Evolutionary conservation across 495 filamentous ascomycete genomes (phyloP), one percentile per base, ranked within the genome.

Genomic region (Penicillium turbatum): DNA sequence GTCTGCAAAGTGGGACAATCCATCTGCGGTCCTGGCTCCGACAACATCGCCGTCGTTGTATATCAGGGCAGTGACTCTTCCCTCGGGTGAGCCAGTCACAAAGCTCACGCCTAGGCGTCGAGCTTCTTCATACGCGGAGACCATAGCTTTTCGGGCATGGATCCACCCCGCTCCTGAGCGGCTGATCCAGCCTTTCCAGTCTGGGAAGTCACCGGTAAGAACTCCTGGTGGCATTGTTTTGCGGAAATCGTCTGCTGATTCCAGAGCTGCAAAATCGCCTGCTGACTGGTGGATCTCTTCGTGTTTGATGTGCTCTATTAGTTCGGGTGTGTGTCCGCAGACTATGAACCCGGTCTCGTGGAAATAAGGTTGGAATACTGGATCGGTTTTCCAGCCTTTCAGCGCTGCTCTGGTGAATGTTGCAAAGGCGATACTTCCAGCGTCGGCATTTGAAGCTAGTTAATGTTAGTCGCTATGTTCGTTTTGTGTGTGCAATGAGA

Each of bases 161-260:
- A 80, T 73, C 79, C 79, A 82, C 11, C 79, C 79, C 0, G 77
- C 72, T 15, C 72, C 70, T 2, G 51, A 52, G 12, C 69, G 56
- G 41, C 70, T 76, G 16, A 70, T 64, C 61, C 70, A 77, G 12
- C 79, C 79, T 50, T 74, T 75, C 79, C 79, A 82, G 0, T 65
- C 64, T 0, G 69, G 72, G 42, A 81, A 81, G 0, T 71, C 59
- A 0, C 79, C 79, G 0, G 76, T 80, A 30, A 80, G 52, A 2
- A 80, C 66, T 1, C 78, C 79, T 8, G 70, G 26, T 0, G 79
- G 78, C 79, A 82, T 81, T 4, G 77, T 78, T 7, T 55, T 62
- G 2, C 66, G 72, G 40, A 82, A 82, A 10, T 74, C 74, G 16
- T 74, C 72, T 0, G 74, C 62, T 10, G 69, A 62, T 12, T 68